Conservation (phyloP, 352 stramenopile genomes). For the Phytophthora pluvialis region DNA sequence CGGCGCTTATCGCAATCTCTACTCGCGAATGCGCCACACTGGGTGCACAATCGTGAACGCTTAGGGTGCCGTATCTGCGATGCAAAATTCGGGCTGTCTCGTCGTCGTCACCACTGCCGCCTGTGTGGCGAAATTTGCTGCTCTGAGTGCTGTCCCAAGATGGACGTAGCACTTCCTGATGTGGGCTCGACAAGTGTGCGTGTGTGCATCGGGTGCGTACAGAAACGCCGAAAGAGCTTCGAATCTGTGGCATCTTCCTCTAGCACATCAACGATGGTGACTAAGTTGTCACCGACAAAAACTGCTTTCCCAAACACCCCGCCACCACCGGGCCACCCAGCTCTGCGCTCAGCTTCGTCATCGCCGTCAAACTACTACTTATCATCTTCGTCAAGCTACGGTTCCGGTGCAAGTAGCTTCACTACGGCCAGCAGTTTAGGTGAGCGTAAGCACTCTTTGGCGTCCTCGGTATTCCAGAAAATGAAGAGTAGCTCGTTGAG, state of each 20-base stretch:
- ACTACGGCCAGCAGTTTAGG: constrained; percentile 43
- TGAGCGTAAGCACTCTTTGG: constrained; percentile 60
- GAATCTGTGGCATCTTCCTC: constrained; percentile 36
- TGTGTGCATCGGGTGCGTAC: constrained; percentile 67
- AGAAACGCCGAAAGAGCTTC: constrained; percentile 63
- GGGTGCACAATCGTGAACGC: constrained; percentile 73
- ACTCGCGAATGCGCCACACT: constrained; percentile 65
- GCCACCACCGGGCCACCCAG: constrained; percentile 28
- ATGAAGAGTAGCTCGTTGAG: constrained; percentile 54
- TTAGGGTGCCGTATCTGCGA: constrained; percentile 65
- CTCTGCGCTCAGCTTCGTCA: constrained; percentile 35
- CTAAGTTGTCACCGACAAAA: constrained; percentile 38
- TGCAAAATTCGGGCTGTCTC: constrained; percentile 72
- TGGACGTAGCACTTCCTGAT: constrained; percentile 74
- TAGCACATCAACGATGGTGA: constrained; percentile 25
- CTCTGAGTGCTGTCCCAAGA: constrained; percentile 81
- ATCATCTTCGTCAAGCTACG: constrained; percentile 45
- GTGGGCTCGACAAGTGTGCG: constrained; percentile 67
- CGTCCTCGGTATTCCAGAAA: constrained; percentile 62
- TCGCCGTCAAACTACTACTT: constrained; percentile 59
- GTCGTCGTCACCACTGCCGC: constrained; percentile 78
- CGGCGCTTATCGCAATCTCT: constrained; percentile 74
- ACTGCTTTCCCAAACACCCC: constrained; percentile 17
- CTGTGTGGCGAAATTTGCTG: constrained; percentile 82
- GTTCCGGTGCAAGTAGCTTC: constrained; percentile 38